Base-by-base conservation (phyloP, 441 rosid genomes). In the Euphorbia schlechtendalii region DNA sequence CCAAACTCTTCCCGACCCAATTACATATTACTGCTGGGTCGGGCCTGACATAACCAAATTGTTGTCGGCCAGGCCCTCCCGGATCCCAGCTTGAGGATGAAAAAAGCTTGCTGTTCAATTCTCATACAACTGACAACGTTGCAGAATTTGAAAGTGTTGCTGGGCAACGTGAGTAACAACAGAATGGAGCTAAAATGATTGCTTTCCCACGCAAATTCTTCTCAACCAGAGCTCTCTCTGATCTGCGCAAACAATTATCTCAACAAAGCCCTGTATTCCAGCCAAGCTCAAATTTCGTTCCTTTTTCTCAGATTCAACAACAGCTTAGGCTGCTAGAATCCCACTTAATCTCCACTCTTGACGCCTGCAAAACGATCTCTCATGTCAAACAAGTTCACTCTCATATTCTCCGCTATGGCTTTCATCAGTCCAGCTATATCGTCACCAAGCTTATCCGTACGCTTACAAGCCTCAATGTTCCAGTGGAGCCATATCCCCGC, bases 371-470 rank as follows among this genome's bases (percentile, higher is more conserved):
- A 13, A 18, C 8, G 22, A 63, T 88, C 66, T 0, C 54, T 6
- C 88, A 79, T 58, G 56, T 80, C 80, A 79, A 88, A 67, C 90
- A 86, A 74, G 58, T 82, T 40, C 98, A 90, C 59, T 81, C 76
- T 5, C 82, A 66, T 20, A 74, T 92, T 46, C 62, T 88, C 70
- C 72, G 61, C 3, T 51, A 59, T 12, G 83, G 80, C 52, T 78
- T 86, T 38, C 78, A 83, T 24, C 86, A 86, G 10, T 79, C 78
- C 69, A 81, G 86, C 72, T 92, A 73, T 67, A 74, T 88, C 20
- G 52, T 86, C 81, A 66, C 96, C 60, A 85, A 90, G 74, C 82
- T 92, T 43, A 61, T 90, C 58, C 96, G 98, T 18, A 69, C 64
- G 3, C 84, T 92, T 68, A 75, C 79, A 9, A 78, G 75, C 25